Conservation (phyloP, 805 yeast species). For the Ogataea saltuana region DNA sequence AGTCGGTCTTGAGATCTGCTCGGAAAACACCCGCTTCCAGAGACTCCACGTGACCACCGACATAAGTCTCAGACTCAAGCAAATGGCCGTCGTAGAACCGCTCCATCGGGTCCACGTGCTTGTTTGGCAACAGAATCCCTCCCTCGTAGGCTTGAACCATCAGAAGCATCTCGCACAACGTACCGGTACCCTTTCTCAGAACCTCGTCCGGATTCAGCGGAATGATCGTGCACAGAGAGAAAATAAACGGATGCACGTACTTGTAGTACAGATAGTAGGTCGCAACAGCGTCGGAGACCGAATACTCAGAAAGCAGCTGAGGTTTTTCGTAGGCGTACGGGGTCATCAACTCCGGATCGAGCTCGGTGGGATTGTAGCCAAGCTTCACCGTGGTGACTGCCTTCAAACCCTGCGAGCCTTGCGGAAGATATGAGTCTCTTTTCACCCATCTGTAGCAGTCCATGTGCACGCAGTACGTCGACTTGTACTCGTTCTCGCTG, state of each 20-base stretch:
- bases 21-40: constrained; percentile 97
- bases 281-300: constrained; percentile 99
- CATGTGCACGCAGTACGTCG: constrained; percentile 92
- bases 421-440: constrained; percentile 95
- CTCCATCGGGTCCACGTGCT: constrained; percentile 92
- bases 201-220: constrained; percentile 97
- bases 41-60: constrained; percentile 98
- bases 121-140: constrained; percentile 82
- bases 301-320: constrained; percentile 88
- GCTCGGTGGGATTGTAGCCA: constrained; percentile 94
- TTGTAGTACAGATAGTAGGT: constrained; percentile 94
- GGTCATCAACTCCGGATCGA: constrained; percentile 97
- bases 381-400: constrained; percentile 95
- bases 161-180: constrained; percentile 94
- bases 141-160: constrained; percentile 93
- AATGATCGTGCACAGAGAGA: constrained; percentile 91
- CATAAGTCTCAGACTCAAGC: constrained; percentile 93
- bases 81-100: constrained; percentile 93
- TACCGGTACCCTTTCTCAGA: constrained; percentile 95
- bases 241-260: constrained; percentile 95
- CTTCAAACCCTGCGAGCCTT: constrained; percentile 97
- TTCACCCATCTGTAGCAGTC: constrained; percentile 98
- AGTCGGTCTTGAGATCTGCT: constrained; percentile 76
- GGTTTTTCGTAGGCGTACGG: constrained; percentile 96
- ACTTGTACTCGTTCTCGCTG: constrained; percentile 87